phyloP scores from a whole-genome alignment of 306 rosid genomes.

The Sicyos edulis region DNA sequence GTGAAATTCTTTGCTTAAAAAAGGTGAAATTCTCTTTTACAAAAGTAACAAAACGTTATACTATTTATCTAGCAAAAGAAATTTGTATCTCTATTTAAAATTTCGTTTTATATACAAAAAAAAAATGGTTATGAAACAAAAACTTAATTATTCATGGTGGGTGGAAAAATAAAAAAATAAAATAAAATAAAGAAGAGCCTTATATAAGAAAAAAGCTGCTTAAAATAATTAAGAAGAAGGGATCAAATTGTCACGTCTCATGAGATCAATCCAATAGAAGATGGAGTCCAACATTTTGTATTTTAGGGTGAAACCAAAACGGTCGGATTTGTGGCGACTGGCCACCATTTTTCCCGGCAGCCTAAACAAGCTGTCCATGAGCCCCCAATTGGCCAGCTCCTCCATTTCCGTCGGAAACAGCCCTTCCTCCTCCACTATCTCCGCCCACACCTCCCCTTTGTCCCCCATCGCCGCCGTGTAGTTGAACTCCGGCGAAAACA shows the following conservation, averaged over 20 bases:
- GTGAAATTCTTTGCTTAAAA: no score
- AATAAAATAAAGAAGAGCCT: neutral
- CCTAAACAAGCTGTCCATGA: conserved; percentile 65
- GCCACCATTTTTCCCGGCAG: conserved; percentile 64
- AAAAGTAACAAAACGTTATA: no score
- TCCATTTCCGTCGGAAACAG: conserved; percentile 52
- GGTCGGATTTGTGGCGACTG: conserved; percentile 63
- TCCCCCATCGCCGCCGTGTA: conserved; percentile 53
- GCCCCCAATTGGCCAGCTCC: conserved; percentile 73
- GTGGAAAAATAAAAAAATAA: no score
- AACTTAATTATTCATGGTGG: no score
- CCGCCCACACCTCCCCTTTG: conserved; percentile 62
- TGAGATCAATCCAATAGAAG: conserved; percentile 65
- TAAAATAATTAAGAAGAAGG: conserved; percentile 44
- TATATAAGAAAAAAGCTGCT: neutral
- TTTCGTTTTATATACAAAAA: no score
- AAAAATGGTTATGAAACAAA: no score
- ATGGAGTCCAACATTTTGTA: conserved; percentile 57
- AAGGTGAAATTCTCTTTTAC: no score
- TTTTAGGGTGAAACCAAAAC: conserved; percentile 49
- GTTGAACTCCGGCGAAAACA: conserved; percentile 43
- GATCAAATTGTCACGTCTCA: conserved; percentile 65
- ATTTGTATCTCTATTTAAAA: no score
- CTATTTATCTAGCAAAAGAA: no score
- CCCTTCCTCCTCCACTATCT: conserved; percentile 64